Evolutionary conservation across 306 rosid genomes (phyloP), one percentile per base, ranked within the genome.

Genomic region (Glycine soja): DNA sequence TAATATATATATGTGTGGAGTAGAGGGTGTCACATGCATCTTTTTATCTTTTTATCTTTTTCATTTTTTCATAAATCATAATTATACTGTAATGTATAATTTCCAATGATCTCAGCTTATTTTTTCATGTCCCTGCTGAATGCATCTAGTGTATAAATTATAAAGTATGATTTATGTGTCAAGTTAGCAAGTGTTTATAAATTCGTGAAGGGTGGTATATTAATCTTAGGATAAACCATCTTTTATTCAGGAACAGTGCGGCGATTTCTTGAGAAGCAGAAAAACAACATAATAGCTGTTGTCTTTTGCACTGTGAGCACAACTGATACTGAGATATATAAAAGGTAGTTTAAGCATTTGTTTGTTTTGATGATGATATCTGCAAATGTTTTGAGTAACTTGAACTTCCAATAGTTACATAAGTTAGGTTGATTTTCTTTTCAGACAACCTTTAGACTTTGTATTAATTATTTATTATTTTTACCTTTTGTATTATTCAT

Each of bases 251-350:
- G 99, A 90, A 93, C 99, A 58, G 96, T 95, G 46, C 89, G 99
- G 43, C 90, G 98, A 76, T 86, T 95, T 86, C 90, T 95, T 61
- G 99, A 93, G 88, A 95, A 95, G 93, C 98, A 93, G 77, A 95
- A 88, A 84, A 87, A 83, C 87, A 89, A 86, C 77, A 80, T 93
- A 8, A 87, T 85, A 72, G 97, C 98, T 70, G 94, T 93, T 82
- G 97, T 95, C 77, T 95, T 93, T 90, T 95, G 99, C 85, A 95
- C 97, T 74, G 74, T 92, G 70, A 90, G 93, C 83, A 70, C 99
- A 79, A 32, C 89, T 1, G 99, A 93, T 88, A 95, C 99, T 14
- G 99, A 95, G 80, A 93, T 95, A 85, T 95, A 95, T 71, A 95
- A 95, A 84, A 91, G 99, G 99, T 92, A 83, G 75, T 78, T 72